phyloP scores from a whole-genome alignment of 2,329 filamentous ascomycete genomes.

The Chalaropsis thielavioides region DNA sequence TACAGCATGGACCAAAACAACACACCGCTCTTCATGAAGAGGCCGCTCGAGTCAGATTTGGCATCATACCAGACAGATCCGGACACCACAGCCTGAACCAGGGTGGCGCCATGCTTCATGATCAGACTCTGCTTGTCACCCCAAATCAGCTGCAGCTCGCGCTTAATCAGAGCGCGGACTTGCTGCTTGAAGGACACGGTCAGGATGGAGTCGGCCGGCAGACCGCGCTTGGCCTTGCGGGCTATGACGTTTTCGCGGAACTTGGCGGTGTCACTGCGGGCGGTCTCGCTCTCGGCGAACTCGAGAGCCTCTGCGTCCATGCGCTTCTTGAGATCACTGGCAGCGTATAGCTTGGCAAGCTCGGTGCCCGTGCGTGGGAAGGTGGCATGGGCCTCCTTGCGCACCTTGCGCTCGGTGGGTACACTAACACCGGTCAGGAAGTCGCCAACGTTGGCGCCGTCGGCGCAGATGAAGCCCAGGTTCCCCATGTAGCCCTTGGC shows the following conservation, averaged over 20 bases:
- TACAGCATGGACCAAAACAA: constrained; percentile 51
- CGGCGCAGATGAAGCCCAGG: constrained; percentile 52
- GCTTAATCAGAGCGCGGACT: constrained; percentile 38
- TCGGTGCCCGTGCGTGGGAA: constrained; percentile 33
- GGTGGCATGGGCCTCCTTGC: constrained; percentile 25
- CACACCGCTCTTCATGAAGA: constrained; percentile 50
- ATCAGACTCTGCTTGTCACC: constrained; percentile 50
- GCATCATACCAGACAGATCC: constrained; percentile 56
- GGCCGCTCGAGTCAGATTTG: constrained; percentile 39
- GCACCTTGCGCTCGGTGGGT: constrained; percentile 52
- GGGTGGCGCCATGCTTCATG: constrained; percentile 44
- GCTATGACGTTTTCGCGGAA: constrained; percentile 39
- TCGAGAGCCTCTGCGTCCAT: constrained; percentile 41
- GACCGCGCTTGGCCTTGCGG: constrained; percentile 38
- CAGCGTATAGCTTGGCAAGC: constrained; percentile 37
- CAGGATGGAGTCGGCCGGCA: constrained; percentile 40
- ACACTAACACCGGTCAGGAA: constrained; percentile 58
- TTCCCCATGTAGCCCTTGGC: constrained; percentile 52
- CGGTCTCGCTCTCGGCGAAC: constrained; percentile 37
- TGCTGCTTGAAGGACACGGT: constrained; percentile 42
- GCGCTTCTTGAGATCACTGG: constrained; percentile 33
- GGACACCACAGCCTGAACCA: constrained; percentile 46
- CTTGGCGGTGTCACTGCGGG: constrained; percentile 34
- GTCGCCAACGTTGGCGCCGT: constrained; percentile 54
- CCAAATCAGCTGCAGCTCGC: constrained; percentile 52